phyloP scores from a whole-genome alignment of 2,329 filamentous ascomycete species.

The Ceratocystiopsis sp. region DNA sequence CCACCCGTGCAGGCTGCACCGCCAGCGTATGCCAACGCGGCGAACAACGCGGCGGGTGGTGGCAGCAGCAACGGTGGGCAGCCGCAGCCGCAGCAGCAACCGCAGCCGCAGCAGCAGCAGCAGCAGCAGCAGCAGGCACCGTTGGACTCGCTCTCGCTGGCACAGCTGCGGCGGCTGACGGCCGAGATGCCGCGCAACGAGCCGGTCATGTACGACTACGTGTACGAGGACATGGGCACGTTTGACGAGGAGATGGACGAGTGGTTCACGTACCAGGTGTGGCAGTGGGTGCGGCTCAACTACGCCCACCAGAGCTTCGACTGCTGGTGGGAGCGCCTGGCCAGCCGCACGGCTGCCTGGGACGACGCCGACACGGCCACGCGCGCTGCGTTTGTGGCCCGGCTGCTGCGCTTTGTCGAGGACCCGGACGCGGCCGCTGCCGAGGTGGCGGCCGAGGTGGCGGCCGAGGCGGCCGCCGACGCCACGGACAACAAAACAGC shows the following conservation, averaged over 20 bases:
- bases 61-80: not conserved
- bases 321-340: constrained; percentile 50
- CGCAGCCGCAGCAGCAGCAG: not conserved
- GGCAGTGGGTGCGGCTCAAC: constrained; percentile 65
- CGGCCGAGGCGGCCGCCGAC: too few species aligned
- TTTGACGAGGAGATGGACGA: constrained; percentile 87
- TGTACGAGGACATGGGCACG: constrained; percentile 53
- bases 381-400: constrained; percentile 38
- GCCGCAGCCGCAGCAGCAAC: not conserved
- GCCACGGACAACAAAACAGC: too few species aligned
- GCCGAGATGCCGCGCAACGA: constrained; percentile 56
- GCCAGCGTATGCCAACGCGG: not conserved
- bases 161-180: constrained; percentile 56
- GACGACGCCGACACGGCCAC: constrained; percentile 41
- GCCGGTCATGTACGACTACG: constrained; percentile 68
- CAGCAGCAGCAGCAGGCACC: constrained; percentile 5
- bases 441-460: too few species aligned
- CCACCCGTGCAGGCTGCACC: not conserved
- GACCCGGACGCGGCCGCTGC: constrained; percentile 8
- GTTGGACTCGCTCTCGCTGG: constrained; percentile 55
- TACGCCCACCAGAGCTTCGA: constrained; percentile 63
- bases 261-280: constrained; percentile 88
- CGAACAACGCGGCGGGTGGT: not conserved
- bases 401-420: constrained; percentile 28
- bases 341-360: constrained; percentile 33